phyloP scores from a whole-genome alignment of 768 basidiomycete genomes.

The Amanita fuliginea region DNA sequence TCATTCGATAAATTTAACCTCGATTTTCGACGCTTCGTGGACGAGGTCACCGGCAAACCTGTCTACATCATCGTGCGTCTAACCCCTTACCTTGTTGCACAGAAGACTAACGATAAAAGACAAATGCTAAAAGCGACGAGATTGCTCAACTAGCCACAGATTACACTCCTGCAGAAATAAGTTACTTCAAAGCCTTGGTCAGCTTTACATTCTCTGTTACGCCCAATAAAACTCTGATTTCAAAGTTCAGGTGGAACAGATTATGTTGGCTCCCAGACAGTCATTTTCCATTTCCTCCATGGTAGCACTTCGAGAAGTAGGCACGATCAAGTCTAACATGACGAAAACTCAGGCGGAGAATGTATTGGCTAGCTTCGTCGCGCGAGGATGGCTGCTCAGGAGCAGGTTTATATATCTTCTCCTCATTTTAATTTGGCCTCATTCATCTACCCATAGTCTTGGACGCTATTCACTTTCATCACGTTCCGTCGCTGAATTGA shows the following conservation, averaged over 20 bases:
- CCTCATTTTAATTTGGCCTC: neutral
- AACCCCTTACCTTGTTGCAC: neutral
- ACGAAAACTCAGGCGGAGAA: constrained; percentile 67
- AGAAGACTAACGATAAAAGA: constrained; percentile 30
- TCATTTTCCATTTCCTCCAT: constrained; percentile 70
- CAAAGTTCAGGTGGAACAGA: constrained; percentile 65
- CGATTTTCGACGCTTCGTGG: constrained; percentile 51
- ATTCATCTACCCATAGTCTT: constrained; percentile 23
- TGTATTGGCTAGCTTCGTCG: constrained; percentile 69
- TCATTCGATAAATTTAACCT: constrained; percentile 62
- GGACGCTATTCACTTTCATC: constrained; percentile 70
- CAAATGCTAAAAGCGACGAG: constrained; percentile 72
- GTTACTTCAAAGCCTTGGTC: constrained; percentile 78
- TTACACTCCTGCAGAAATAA: constrained; percentile 68
- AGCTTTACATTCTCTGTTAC: constrained; percentile 14
- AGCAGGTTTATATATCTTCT: constrained; percentile 40
- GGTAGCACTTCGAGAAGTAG: constrained; percentile 64
- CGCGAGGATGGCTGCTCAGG: constrained; percentile 69
- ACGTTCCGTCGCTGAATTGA: constrained; percentile 65
- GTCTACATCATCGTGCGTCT: constrained; percentile 59
- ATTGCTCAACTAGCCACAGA: constrained; percentile 80
- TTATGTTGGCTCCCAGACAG: constrained; percentile 70
- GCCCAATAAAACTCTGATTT: neutral
- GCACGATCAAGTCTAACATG: constrained; percentile 47
- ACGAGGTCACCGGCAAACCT: constrained; percentile 53